Percentiles rank a stretch among this genome's conserved stretches.
phyloP scores from a whole-genome alignment of 805 yeast species.

The Ogataea paraovalis region DNA sequence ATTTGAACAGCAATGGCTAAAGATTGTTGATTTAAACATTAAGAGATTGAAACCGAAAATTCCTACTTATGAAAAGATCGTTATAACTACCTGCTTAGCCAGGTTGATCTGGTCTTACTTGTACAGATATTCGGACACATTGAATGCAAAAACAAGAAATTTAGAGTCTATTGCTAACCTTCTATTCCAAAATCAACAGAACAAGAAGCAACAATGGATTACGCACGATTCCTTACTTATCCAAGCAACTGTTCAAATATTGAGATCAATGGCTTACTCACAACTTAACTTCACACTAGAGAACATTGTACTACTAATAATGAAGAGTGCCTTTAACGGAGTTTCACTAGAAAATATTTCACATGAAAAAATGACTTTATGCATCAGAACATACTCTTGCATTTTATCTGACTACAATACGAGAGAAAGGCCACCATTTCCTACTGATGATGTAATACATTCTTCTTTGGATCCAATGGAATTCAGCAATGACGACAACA shows the following conservation, averaged over 20 bases:
- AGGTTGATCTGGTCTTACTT: conserved; percentile 87
- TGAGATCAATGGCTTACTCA: conserved; percentile 75
- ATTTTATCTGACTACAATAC: conserved; percentile 59
- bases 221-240: conserved; percentile 57
- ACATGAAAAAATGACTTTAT: conserved; percentile 69
- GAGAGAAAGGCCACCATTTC: conserved; percentile 68
- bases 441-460: conserved; percentile 47
- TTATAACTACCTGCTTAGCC: conserved; percentile 60
- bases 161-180: conserved; percentile 62
- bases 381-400: conserved; percentile 67
- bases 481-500: conserved; percentile 29
- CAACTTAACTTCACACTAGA: conserved; percentile 79
- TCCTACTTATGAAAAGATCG: conserved; percentile 44
- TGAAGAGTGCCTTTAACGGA: conserved; percentile 59
- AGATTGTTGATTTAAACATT: conserved; percentile 58
- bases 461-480: conserved; percentile 33
- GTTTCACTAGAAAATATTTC: conserved; percentile 53
- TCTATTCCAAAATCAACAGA: conserved; percentile 42
- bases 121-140: conserved; percentile 80
- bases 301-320: conserved; percentile 66
- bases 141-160: conserved; percentile 80
- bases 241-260: conserved; percentile 63
- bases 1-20: conserved; percentile 70
- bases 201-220: conserved; percentile 73
- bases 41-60: conserved; percentile 61